Evolutionary conservation across 331 rosid species (phyloP).

Genomic region (Pyrus hybrid): DNA sequence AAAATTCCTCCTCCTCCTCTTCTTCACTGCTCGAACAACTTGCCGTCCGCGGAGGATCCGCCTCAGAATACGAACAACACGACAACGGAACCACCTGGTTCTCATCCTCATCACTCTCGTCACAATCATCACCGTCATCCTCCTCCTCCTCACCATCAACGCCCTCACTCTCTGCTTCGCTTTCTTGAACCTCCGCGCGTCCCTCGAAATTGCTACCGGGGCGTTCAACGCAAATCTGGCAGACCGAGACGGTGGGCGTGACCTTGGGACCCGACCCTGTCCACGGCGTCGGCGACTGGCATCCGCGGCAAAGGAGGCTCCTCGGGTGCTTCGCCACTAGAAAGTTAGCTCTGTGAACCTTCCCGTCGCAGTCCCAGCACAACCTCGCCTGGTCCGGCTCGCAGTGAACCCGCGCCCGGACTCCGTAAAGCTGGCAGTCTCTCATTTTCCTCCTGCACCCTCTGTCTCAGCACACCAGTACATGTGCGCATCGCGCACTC

Average conservation of each 20-base stretch:
- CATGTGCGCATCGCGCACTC: neutral
- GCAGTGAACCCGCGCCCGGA: constrained; percentile 49
- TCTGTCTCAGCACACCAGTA: neutral
- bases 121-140: neutral
- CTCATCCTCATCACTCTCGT: constrained; percentile 41
- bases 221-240: constrained; percentile 16
- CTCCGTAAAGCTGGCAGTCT: constrained; percentile 41
- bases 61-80: constrained; percentile 3
- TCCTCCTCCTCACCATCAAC: neutral
- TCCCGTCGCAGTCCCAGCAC: constrained; percentile 77
- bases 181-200: neutral
- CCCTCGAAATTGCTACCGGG: neutral
- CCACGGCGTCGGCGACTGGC: constrained; percentile 61
- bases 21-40: constrained; percentile 19
- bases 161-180: neutral
- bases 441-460: constrained; percentile 11
- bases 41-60: neutral
- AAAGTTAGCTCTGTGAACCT: constrained; percentile 76
- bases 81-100: constrained; percentile 74
- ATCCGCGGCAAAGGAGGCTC: constrained; percentile 37
- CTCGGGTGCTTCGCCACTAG: constrained; percentile 62
- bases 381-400: constrained; percentile 70
- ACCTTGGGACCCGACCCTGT: constrained; percentile 51
- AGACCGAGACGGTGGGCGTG: constrained; percentile 35
- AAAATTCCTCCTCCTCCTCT: constrained; percentile 6